Percentiles rank a stretch among this genome's conserved stretches.
phyloP scores from a whole-genome alignment of 2,329 filamentous ascomycete species.

The Chrysoporthe austroafricana region DNA sequence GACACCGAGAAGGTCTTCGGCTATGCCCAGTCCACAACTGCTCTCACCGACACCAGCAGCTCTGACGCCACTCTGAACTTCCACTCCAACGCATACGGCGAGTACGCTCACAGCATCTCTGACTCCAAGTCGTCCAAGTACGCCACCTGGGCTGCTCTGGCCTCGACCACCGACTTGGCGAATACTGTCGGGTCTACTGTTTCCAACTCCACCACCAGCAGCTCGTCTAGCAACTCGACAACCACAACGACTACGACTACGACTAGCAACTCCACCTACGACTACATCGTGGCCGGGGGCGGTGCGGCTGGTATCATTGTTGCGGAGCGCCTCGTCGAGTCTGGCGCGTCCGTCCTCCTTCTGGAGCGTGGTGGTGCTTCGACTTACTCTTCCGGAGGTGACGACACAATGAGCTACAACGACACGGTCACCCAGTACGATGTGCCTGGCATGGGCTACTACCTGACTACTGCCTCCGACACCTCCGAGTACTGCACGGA shows the following conservation, averaged over 20 bases:
- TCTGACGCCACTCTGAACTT: conserved; percentile 26
- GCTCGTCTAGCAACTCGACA: conserved; percentile 13
- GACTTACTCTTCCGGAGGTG: conserved; percentile 39
- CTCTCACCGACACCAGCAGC: conserved; percentile 38
- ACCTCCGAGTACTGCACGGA: conserved; percentile 40
- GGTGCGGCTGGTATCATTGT: conserved; percentile 42
- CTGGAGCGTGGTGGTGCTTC: conserved; percentile 44
- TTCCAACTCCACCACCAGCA: conserved; percentile 1
- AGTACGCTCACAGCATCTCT: conserved; percentile 40
- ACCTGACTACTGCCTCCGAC: conserved; percentile 32
- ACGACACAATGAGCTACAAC: conserved; percentile 39
- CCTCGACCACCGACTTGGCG: conserved; percentile 26
- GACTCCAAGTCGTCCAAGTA: conserved; percentile 41
- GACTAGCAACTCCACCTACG: conserved; percentile 42
- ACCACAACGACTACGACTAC: conserved; percentile 34
- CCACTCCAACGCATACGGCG: conserved; percentile 46
- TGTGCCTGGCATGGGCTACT: conserved; percentile 37
- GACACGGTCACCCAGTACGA: conserved; percentile 39
- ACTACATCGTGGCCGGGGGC: conserved; percentile 46
- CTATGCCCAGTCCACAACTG: conserved; percentile 44
- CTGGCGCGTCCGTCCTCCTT: conserved; percentile 42
- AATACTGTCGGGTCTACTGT: background rate
- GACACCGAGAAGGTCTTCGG: conserved; percentile 38
- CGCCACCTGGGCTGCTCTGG: conserved; percentile 34
- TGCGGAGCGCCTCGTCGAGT: conserved; percentile 43